Percentiles rank a stretch among this genome's conserved stretches.
These are phyloP conservation scores for Cyberlindnera maritima DNA, from an alignment of 805 yeast genomes.

Conservation along the genomic window DNA sequence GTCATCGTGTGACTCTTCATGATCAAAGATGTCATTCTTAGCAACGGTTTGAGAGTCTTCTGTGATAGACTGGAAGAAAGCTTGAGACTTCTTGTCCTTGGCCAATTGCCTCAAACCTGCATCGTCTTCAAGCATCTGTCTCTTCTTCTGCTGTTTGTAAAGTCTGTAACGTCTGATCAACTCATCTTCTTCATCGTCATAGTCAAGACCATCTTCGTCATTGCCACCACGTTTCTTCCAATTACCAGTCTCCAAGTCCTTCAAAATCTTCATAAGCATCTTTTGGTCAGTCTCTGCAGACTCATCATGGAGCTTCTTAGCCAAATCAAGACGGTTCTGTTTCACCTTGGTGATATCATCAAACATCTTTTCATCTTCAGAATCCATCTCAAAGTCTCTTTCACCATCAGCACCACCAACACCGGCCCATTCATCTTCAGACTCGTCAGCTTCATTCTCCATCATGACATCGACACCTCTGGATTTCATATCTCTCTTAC, in stretches of 20 bases:
- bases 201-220: constrained; percentile 55
- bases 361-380: constrained; percentile 76
- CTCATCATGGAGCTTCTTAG: constrained; percentile 55
- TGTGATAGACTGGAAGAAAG: constrained; percentile 64
- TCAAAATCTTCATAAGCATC: constrained; percentile 62
- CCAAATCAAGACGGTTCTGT: constrained; percentile 55
- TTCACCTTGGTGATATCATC: constrained; percentile 64
- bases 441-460: constrained; percentile 84
- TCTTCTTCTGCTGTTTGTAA: constrained; percentile 28
- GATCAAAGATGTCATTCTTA: constrained; percentile 32
- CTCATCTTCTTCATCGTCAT: constrained; percentile 76
- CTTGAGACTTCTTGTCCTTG: constrained; percentile 55
- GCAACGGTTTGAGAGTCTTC: constrained; percentile 38
- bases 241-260: constrained; percentile 71
- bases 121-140: constrained; percentile 46
- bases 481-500: constrained; percentile 52
- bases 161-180: constrained; percentile 33
- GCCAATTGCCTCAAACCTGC: constrained; percentile 47
- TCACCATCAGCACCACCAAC: constrained; percentile 70
- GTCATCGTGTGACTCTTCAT: constrained; percentile 26
- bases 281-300: constrained; percentile 60
- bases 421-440: constrained; percentile 87
- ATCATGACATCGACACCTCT: constrained; percentile 58
- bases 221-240: constrained; percentile 56
- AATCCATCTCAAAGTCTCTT: constrained; percentile 49